These are phyloP conservation scores for Symbiodinium pilosum DNA, from an alignment of 73 alveolate species.

Conservation along the genomic window DNA sequence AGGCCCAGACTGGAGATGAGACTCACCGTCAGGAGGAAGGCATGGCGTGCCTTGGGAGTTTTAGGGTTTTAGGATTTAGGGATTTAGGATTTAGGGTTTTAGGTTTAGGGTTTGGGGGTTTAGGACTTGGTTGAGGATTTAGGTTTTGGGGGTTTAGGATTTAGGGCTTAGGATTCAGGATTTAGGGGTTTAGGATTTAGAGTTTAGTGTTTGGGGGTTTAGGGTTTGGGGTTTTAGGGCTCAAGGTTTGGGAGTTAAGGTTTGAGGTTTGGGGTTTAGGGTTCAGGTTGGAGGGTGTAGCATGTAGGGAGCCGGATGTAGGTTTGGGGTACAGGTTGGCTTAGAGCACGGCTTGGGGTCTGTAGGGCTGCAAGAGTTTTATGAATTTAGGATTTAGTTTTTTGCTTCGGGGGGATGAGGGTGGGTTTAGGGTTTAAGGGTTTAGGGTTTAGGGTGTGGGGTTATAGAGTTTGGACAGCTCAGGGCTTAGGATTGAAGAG, in stretches of 20 bases:
- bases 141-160: not conserved
- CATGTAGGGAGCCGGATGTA: not conserved
- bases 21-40: not conserved
- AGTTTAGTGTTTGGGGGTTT: no score
- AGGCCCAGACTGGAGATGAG: not conserved
- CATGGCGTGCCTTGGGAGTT: not conserved
- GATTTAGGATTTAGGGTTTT: not conserved
- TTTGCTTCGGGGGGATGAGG: no score
- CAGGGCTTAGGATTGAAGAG: no score
- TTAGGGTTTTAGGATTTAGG: not conserved
- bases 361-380: no score
- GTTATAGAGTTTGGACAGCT: no score
- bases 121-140: no score
- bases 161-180: no score
- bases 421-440: no score
- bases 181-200: no score
- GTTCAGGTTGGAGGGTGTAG: not conserved
- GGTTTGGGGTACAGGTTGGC: not conserved
- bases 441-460: no score
- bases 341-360: no score
- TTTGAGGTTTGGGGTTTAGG: not conserved
- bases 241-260: not conserved
- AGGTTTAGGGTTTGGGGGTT: not conserved
- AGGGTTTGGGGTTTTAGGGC: not conserved
- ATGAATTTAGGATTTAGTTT: no score